Conservation (phyloP, 2,329 filamentous ascomycete genomes). For the Niveomyces coronatus region DNA sequence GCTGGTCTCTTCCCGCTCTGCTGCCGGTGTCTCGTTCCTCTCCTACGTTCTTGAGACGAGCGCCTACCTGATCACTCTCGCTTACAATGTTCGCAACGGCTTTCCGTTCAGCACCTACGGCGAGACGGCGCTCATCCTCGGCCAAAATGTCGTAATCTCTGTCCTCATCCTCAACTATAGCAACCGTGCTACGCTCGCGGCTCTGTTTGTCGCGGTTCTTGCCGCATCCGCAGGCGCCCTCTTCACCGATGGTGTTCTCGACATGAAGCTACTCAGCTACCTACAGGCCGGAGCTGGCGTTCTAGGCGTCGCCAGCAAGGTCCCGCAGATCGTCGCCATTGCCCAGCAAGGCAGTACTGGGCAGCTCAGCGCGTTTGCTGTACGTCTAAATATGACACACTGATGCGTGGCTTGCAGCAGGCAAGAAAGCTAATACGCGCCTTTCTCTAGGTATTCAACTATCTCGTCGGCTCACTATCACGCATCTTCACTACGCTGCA, state of each 20-base stretch:
- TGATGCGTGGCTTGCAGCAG: too few species aligned
- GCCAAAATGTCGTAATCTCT: conserved; percentile 85
- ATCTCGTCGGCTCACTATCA: conserved; percentile 81
- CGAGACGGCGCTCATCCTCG: conserved; percentile 84
- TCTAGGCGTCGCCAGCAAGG: conserved; percentile 78
- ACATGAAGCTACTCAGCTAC: conserved; percentile 57
- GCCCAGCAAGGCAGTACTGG: conserved; percentile 80
- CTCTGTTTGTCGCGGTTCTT: conserved; percentile 67
- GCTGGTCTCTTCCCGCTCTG: conserved; percentile 69
- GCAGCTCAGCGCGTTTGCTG: conserved; percentile 91
- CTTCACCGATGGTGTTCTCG: conserved; percentile 55
- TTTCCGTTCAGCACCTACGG: conserved; percentile 97
- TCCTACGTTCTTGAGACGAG: conserved; percentile 88
- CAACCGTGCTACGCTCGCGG: conserved; percentile 56
- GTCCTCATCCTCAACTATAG: conserved; percentile 79
- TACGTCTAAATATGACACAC: conserved; percentile 36
- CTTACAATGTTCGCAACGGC: conserved; percentile 82
- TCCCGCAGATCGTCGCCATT: conserved; percentile 86
- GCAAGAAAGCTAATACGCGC: neutral
- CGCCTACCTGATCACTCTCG: conserved; percentile 77
- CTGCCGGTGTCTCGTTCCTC: conserved; percentile 77
- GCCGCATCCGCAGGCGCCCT: conserved; percentile 60
- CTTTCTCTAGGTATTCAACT: conserved; percentile 78
- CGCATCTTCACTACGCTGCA: conserved; percentile 97
- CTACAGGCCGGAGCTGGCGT: conserved; percentile 78